phyloP scores from a whole-genome alignment of 1,284 basidiomycete genomes.

The Boletus albobrunnescens region DNA sequence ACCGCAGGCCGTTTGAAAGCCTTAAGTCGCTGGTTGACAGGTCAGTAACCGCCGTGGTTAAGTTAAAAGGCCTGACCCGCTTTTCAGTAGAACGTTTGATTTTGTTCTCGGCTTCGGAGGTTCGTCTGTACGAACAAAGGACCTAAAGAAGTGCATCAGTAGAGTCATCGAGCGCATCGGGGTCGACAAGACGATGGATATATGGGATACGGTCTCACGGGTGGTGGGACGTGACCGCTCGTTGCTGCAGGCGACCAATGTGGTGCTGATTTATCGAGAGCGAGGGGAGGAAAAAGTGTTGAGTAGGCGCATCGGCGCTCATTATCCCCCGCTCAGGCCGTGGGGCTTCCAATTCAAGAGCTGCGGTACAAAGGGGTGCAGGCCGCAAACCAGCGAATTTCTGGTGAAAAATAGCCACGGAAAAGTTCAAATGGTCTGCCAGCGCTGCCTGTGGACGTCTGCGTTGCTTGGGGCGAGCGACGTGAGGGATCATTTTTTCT shows the following conservation, averaged over 20 bases:
- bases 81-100: neutral
- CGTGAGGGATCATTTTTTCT: no score
- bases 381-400: no score
- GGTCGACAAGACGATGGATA: neutral
- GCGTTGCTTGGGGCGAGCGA: no score
- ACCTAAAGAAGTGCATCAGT: neutral
- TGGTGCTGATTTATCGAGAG: neutral
- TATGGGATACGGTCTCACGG: neutral
- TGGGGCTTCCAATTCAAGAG: neutral
- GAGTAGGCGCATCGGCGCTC: neutral
- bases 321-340: neutral
- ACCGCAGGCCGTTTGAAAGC: neutral
- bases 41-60: neutral
- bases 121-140: accelerated
- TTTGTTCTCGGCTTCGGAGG: neutral
- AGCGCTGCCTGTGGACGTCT: no score
- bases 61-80: no score
- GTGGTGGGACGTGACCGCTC: neutral
- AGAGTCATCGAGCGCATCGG: neutral
- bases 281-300: neutral
- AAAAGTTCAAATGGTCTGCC: no score
- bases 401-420: no score
- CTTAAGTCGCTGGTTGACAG: neutral
- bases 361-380: neutral
- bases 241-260: neutral